Evolutionary conservation across 2,329 filamentous ascomycete species (phyloP).

Genomic region (Rhynchosporium secalis): DNA sequence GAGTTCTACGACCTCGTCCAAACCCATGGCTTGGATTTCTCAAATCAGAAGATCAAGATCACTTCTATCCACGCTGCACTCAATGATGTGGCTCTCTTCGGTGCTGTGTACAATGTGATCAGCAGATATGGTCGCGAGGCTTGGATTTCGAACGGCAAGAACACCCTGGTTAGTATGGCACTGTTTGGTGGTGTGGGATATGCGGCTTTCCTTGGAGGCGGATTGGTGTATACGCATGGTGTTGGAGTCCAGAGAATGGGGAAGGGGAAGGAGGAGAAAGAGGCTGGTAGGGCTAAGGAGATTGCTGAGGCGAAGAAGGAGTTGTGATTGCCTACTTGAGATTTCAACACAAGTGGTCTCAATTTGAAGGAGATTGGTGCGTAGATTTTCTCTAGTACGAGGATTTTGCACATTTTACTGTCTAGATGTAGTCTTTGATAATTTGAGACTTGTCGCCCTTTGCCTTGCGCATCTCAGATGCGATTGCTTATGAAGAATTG

Average conservation of each 20-base stretch:
- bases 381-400: too few species aligned
- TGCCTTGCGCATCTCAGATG: too few species aligned
- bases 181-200: constrained; percentile 12
- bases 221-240: constrained; percentile 23
- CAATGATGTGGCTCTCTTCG: constrained; percentile 22
- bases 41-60: constrained; percentile 21
- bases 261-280: constrained; percentile 20
- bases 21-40: constrained; percentile 16
- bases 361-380: too few species aligned
- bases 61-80: constrained; percentile 21
- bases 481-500: too few species aligned
- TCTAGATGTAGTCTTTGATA: too few species aligned
- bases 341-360: too few species aligned
- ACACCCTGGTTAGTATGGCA: constrained; percentile 16
- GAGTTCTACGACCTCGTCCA: constrained; percentile 22
- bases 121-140: constrained; percentile 6
- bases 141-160: not conserved
- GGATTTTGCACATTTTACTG: too few species aligned
- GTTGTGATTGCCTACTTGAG: not conserved
- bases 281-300: not conserved
- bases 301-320: constrained; percentile 5
- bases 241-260: constrained; percentile 28
- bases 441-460: too few species aligned
- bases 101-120: constrained; percentile 22
- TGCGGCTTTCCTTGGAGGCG: constrained; percentile 25